Conservation (phyloP, 768 basidiomycete genomes). For the Kwoniella dejecticola region DNA sequence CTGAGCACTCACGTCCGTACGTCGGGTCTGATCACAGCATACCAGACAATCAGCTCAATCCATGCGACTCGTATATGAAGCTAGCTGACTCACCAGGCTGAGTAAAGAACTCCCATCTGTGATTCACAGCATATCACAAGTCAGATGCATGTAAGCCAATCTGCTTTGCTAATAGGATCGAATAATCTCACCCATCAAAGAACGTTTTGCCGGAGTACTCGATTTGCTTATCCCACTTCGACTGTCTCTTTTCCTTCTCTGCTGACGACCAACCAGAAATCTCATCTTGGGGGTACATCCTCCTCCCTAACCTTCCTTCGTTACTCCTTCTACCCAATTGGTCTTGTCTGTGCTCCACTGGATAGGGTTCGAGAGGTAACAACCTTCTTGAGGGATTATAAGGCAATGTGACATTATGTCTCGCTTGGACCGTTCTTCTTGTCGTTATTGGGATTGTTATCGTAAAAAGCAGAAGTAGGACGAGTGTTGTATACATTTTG, state of each 20-base stretch:
- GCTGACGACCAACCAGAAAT: background rate
- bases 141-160: no score
- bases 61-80: no score
- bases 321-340: background rate
- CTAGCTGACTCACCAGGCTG: conserved; percentile 31
- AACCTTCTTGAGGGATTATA: background rate
- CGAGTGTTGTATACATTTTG: background rate
- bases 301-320: background rate
- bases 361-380: background rate
- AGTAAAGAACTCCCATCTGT: conserved; percentile 48
- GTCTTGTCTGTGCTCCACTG: background rate
- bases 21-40: conserved; percentile 38
- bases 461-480: background rate
- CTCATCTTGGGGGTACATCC: conserved; percentile 18
- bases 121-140: no score
- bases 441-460: no score
- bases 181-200: conserved; percentile 44
- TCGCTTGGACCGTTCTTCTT: background rate
- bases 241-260: conserved; percentile 8
- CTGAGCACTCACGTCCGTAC: conserved; percentile 42
- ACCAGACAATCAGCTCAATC: conserved; percentile 15
- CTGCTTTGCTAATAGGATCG: no score
- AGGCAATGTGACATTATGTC: background rate
- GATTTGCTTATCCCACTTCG: conserved; percentile 30
- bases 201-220: conserved; percentile 43